These are phyloP conservation scores for Fusarium beomiforme DNA, from an alignment of 2,329 filamentous ascomycete species.

Conservation along the genomic window DNA sequence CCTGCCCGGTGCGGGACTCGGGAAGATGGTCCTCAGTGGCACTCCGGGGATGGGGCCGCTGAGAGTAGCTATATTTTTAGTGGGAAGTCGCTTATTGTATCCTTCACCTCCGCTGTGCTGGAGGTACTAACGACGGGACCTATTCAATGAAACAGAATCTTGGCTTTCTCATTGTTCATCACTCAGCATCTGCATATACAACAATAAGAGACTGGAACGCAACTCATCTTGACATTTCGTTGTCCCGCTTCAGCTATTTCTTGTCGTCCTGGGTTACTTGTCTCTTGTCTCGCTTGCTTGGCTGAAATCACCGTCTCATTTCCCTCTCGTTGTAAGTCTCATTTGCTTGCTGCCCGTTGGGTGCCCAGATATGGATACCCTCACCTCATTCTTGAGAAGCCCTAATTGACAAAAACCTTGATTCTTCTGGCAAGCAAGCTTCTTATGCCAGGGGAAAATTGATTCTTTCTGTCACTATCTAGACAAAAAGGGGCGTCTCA, in stretches of 20 bases:
- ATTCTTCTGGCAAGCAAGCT: slow-evolving; percentile 3
- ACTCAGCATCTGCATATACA: slow-evolving; percentile 4
- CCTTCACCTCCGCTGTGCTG: too few relatives aligned
- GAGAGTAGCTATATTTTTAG: slow-evolving; percentile 20
- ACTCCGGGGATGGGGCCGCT: slow-evolving; percentile 25
- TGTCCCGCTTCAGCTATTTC: slow-evolving; percentile 7
- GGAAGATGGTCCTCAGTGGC: slow-evolving; percentile 1
- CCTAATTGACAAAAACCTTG: slow-evolving; percentile 6
- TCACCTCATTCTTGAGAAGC: slow-evolving; percentile 12
- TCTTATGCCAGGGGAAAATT: background rate
- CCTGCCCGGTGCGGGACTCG: background rate
- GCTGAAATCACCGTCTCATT: slow-evolving; percentile 35
- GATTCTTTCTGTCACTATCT: background rate
- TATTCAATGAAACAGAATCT: background rate
- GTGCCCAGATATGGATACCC: slow-evolving; percentile 35
- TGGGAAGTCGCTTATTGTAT: slow-evolving; percentile 21
- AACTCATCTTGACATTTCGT: slow-evolving; percentile 16
- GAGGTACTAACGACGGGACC: too few relatives aligned
- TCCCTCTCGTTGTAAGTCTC: slow-evolving; percentile 27
- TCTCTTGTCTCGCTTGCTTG: slow-evolving; percentile 25
- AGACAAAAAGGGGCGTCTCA: slow-evolving; percentile 13
- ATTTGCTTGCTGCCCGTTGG: slow-evolving; percentile 38
- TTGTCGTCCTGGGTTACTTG: slow-evolving; percentile 29
- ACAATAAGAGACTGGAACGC: slow-evolving; percentile 28
- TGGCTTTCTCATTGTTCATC: slow-evolving; percentile 6